These are phyloP conservation scores for Lachnellula hyalina DNA, from an alignment of 2,329 filamentous ascomycete species.

Conservation along the genomic window DNA sequence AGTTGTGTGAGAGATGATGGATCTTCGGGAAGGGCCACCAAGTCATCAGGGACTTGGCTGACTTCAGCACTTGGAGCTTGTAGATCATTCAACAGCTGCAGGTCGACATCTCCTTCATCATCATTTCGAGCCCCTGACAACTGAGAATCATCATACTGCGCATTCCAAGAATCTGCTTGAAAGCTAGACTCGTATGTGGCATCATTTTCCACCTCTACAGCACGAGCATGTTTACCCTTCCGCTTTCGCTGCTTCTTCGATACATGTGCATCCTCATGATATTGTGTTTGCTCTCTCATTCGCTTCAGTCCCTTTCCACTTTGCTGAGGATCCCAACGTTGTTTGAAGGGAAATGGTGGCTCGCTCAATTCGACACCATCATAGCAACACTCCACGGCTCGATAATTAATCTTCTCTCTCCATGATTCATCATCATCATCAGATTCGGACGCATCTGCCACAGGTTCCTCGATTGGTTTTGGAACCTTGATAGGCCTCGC, in stretches of 20 bases:
- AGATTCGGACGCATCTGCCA: constrained; percentile 24
- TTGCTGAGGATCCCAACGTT: constrained; percentile 82
- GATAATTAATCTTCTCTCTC: constrained; percentile 67
- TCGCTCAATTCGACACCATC: constrained; percentile 62
- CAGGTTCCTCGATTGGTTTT: constrained; percentile 12
- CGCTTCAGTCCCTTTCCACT: constrained; percentile 46
- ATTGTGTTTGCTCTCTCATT: constrained; percentile 35
- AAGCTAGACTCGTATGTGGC: constrained; percentile 28
- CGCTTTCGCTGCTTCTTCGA: constrained; percentile 47
- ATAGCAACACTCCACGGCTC: constrained; percentile 80
- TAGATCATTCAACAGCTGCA: constrained; percentile 24
- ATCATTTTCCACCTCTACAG: constrained; percentile 36
- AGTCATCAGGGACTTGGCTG: constrained; percentile 52
- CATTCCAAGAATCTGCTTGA: constrained; percentile 29
- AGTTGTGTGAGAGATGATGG: constrained; percentile 48
- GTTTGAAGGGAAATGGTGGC: constrained; percentile 84
- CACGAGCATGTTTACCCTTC: constrained; percentile 35
- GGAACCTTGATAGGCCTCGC: constrained; percentile 37
- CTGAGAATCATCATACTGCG: constrained; percentile 22
- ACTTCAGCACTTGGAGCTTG: constrained; percentile 25
- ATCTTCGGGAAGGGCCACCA: constrained; percentile 58
- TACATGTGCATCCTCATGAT: constrained; percentile 33
- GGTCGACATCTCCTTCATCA: constrained; percentile 29
- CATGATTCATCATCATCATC: constrained; percentile 59
- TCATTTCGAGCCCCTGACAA: constrained; percentile 15